These are phyloP conservation scores for Berberis thunbergii DNA, from an alignment of 164 flowering plant species.

Conservation along the genomic window DNA sequence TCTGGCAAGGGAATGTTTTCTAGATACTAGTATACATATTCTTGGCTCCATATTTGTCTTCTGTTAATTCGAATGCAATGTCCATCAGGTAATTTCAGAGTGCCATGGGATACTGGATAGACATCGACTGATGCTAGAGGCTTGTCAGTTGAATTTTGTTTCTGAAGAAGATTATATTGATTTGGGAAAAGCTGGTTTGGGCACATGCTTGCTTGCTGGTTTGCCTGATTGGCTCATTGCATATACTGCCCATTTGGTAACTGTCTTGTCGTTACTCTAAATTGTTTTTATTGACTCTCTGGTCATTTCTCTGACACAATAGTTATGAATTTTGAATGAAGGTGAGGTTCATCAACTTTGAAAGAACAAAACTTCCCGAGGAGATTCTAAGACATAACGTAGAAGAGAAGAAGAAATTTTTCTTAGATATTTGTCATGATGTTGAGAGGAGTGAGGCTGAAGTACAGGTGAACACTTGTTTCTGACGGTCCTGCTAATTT, in stretches of 20 bases:
- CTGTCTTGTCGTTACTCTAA: neutral
- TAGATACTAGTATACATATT: too few relatives aligned
- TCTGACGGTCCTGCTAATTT: neutral
- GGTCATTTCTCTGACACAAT: neutral
- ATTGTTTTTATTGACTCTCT: neutral
- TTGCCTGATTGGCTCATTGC: constrained; percentile 96
- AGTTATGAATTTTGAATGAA: constrained; percentile 17
- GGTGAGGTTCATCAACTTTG: constrained; percentile 94
- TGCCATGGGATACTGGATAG: constrained; percentile 85
- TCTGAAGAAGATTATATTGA: constrained; percentile 87
- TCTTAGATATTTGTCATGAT: constrained; percentile 61
- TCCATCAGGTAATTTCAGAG: constrained; percentile 59
- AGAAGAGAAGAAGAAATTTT: constrained; percentile 88
- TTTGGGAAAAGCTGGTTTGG: constrained; percentile 83
- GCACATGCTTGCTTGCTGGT: constrained; percentile 90
- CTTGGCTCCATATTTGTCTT: too few relatives aligned
- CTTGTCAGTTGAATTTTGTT: constrained; percentile 69
- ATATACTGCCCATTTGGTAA: constrained; percentile 89
- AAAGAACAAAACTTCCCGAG: constrained; percentile 85
- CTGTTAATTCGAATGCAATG: too few relatives aligned
- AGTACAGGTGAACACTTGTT: constrained; percentile 56
- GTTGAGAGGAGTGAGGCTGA: constrained; percentile 93
- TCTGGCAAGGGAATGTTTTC: too few relatives aligned
- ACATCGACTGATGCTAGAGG: constrained; percentile 77
- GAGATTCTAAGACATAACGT: constrained; percentile 80